Evolutionary conservation across 306 rosid species (phyloP).

Genomic region (Potentilla sterilis): DNA sequence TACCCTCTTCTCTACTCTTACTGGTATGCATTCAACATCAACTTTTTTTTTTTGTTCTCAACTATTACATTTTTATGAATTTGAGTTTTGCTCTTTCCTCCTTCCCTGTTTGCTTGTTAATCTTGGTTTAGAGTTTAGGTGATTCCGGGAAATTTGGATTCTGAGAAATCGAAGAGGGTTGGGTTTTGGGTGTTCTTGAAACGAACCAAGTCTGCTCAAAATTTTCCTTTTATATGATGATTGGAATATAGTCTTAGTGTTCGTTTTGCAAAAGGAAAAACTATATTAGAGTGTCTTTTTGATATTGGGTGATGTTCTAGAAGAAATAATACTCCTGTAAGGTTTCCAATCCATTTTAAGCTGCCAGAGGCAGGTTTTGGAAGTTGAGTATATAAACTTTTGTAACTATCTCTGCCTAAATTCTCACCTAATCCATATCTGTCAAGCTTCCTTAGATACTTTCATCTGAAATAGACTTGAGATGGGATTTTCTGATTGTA

Average conservation of each 20-base stretch:
- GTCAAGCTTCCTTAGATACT: neutral
- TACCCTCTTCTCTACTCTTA: neutral
- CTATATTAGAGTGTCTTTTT: neutral
- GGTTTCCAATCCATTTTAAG: neutral
- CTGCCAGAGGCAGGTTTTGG: conserved; percentile 10
- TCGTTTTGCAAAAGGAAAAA: neutral
- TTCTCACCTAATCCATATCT: conserved; percentile 22
- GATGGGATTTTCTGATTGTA: neutral
- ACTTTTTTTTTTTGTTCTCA: neutral
- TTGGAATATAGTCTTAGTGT: neutral
- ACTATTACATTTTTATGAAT: neutral
- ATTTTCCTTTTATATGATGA: neutral
- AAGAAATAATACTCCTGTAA: neutral
- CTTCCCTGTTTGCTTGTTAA: neutral
- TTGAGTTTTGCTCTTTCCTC: neutral
- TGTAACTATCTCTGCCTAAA: conserved; percentile 5
- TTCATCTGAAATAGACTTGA: neutral
- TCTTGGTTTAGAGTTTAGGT: neutral
- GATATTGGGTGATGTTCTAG: neutral
- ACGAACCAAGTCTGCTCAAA: neutral
- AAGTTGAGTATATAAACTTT: conserved; percentile 13
- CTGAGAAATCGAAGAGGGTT: neutral
- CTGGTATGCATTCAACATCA: conserved; percentile 25
- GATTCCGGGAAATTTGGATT: neutral
- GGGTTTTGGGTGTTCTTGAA: neutral